These are phyloP conservation scores for Aquilaria yunnanensis DNA, from an alignment of 345 rosid species.

Conservation along the genomic window DNA sequence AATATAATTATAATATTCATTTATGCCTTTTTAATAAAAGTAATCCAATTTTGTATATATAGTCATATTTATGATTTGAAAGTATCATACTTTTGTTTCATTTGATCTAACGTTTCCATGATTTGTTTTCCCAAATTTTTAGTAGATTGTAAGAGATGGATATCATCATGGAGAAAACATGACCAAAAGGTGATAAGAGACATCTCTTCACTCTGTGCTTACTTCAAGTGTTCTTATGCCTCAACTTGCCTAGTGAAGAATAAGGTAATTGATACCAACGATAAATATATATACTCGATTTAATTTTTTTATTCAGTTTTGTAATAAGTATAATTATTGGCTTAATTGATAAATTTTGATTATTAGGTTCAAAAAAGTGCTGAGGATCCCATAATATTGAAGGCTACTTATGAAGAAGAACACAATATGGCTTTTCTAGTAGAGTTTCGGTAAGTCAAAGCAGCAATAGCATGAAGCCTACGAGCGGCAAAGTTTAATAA, in stretches of 20 bases:
- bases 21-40: too few species aligned
- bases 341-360: not conserved
- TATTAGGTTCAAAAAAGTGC: conserved; percentile 86
- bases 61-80: too few species aligned
- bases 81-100: too few species aligned
- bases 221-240: conserved; percentile 84
- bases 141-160: conserved; percentile 80
- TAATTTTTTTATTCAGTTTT: too few species aligned
- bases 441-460: conserved; percentile 23
- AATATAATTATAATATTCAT: too few species aligned
- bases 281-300: too few species aligned
- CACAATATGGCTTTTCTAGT: conserved; percentile 49
- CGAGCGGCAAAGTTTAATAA: conserved; percentile 8
- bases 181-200: conserved; percentile 98
- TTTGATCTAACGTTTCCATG: too few species aligned
- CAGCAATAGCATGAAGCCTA: conserved; percentile 10
- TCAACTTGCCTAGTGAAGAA: conserved; percentile 87
- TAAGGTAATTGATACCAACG: conserved; percentile 42
- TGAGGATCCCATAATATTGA: conserved; percentile 58
- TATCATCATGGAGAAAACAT: conserved; percentile 88
- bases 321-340: too few species aligned
- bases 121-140: not conserved
- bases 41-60: too few species aligned
- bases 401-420: conserved; percentile 85
- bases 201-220: conserved; percentile 94